phyloP scores from a whole-genome alignment of 179 eudicot genomes.

The Drosera spatulata region DNA sequence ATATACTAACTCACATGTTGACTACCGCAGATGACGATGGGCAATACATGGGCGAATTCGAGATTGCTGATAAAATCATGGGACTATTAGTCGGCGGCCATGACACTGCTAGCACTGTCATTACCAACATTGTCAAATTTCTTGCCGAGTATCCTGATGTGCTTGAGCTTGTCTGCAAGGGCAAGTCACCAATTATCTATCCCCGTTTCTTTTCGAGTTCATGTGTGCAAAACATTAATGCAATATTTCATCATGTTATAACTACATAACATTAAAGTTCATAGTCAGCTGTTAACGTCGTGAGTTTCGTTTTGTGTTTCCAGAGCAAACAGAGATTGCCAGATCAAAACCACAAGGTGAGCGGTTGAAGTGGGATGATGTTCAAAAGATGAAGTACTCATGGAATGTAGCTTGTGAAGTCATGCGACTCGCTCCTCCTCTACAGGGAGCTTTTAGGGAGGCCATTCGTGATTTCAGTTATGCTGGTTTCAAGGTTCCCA shows the following conservation, averaged over 20 bases:
- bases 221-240: no score
- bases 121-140: not conserved
- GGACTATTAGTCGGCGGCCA: not conserved
- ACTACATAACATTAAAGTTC: no score
- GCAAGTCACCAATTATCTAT: not conserved
- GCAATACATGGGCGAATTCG: not conserved
- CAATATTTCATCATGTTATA: no score
- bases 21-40: not conserved
- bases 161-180: not conserved
- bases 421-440: constrained; percentile 1
- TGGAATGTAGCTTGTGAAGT: no score
- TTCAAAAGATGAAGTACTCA: no score
- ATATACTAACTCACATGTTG: constrained; percentile 1
- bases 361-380: not conserved
- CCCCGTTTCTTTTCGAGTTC: not conserved
- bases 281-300: no score
- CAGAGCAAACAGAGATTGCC: constrained; percentile 15
- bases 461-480: constrained; percentile 8
- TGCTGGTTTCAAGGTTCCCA: constrained; percentile 13
- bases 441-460: constrained; percentile 3
- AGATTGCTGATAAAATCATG: not conserved
- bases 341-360: constrained; percentile 10
- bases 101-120: not conserved
- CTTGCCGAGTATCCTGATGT: not conserved
- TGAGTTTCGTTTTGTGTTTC: not conserved